These are phyloP conservation scores for Cucumis cinereus DNA, from an alignment of 306 rosid genomes.

Conservation along the genomic window DNA sequence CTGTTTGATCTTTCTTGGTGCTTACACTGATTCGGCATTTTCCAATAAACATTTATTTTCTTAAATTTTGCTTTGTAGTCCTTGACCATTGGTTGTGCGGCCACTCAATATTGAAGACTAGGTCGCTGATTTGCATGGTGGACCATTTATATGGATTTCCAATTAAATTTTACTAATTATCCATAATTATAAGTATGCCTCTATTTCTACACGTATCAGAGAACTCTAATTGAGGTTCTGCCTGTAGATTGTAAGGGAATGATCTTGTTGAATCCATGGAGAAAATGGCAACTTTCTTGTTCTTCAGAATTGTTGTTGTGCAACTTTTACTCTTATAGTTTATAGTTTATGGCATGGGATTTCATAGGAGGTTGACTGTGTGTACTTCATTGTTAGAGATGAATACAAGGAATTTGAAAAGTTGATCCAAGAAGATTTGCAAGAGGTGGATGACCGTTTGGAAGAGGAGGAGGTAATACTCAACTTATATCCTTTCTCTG, in stretches of 20 bases:
- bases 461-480: slow-evolving; percentile 87
- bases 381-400: slow-evolving; percentile 42
- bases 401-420: slow-evolving; percentile 94
- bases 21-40: neutral
- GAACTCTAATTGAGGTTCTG: neutral
- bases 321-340: neutral
- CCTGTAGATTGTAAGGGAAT: neutral
- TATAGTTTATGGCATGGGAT: neutral
- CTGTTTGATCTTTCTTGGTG: neutral
- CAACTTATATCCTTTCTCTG: neutral
- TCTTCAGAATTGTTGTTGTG: neutral
- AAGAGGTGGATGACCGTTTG: slow-evolving; percentile 74
- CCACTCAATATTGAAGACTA: neutral
- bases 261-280: neutral
- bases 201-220: neutral
- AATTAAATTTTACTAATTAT: neutral
- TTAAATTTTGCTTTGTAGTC: neutral
- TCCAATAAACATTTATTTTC: neutral
- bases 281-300: neutral
- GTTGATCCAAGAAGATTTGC: slow-evolving; percentile 89
- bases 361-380: slow-evolving; percentile 6
- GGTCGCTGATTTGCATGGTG: neutral
- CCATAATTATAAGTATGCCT: neutral
- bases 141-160: neutral
- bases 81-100: neutral